Conservation (phyloP, 495 filamentous ascomycete genomes). For the Acidiella bohemica region DNA sequence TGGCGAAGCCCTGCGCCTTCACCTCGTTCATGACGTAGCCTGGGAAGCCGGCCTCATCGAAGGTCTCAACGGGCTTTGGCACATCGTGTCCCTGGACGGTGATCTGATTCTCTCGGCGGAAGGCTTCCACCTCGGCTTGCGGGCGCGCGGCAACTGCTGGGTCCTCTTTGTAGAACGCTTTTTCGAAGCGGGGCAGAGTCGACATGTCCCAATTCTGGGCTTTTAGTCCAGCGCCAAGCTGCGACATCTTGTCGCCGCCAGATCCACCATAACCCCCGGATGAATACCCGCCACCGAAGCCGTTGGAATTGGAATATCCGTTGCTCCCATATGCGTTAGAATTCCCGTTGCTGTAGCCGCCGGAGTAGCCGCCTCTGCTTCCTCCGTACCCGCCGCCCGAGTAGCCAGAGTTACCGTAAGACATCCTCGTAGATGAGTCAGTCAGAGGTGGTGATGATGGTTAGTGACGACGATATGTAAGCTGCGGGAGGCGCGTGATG, state of each 20-base stretch:
- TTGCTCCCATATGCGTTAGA: constrained; percentile 34
- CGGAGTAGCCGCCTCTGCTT: constrained; percentile 31
- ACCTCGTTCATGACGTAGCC: constrained; percentile 95
- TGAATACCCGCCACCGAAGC: constrained; percentile 27
- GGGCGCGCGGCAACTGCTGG: constrained; percentile 61
- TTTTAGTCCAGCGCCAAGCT: constrained; percentile 74
- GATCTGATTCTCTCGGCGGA: constrained; percentile 70
- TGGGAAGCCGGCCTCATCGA: constrained; percentile 95
- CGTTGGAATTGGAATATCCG: constrained; percentile 25
- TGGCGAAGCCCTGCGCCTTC: constrained; percentile 87
- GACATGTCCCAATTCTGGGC: constrained; percentile 71
- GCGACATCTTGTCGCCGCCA: constrained; percentile 75
- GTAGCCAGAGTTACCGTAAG: constrained; percentile 31
- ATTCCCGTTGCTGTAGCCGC: constrained; percentile 34
- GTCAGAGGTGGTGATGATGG: neutral
- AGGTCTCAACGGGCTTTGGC: constrained; percentile 85
- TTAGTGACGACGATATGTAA: no score
- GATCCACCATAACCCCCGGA: constrained; percentile 40
- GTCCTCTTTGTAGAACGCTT: constrained; percentile 97
- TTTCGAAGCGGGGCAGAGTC: constrained; percentile 89
- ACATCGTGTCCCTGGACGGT: constrained; percentile 61
- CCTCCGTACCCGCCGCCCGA: constrained; percentile 37
- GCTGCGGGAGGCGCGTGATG: neutral
- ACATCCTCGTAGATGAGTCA: constrained; percentile 1
- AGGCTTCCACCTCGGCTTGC: constrained; percentile 67